These are phyloP conservation scores for Chrysoporthe cubensis DNA, from an alignment of 2,329 filamentous ascomycete genomes.

Conservation along the genomic window DNA sequence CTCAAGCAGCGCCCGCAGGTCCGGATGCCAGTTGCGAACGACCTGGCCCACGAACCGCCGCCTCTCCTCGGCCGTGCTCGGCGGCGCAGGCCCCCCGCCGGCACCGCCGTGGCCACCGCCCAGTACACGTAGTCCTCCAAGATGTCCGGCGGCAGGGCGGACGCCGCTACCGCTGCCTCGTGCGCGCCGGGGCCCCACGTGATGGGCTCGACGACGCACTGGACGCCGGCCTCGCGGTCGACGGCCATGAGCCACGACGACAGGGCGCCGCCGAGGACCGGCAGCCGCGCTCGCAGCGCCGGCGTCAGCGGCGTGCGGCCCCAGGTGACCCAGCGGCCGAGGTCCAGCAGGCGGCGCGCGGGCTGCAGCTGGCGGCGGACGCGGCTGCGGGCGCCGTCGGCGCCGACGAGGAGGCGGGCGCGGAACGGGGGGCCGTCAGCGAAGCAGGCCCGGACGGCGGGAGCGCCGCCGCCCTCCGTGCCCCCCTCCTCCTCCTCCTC, in stretches of 20 bases:
- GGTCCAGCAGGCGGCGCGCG: constrained; percentile 41
- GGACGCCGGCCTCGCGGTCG: constrained; percentile 28
- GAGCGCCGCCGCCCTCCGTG: background rate
- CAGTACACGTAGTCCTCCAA: constrained; percentile 42
- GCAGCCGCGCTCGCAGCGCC: constrained; percentile 32
- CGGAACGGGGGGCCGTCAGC: constrained; percentile 38
- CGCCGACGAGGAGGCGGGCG: constrained; percentile 43
- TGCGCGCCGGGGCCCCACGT: constrained; percentile 16
- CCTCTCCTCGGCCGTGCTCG: background rate
- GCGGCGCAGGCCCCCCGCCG: background rate
- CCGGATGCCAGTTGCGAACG: constrained; percentile 10
- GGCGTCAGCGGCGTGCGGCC: constrained; percentile 43
- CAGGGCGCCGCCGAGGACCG: constrained; percentile 16
- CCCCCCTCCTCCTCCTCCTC: background rate
- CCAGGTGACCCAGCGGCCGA: constrained; percentile 42
- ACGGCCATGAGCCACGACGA: constrained; percentile 31
- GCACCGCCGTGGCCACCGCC: constrained; percentile 33
- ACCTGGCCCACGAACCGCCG: background rate
- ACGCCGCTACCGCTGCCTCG: background rate
- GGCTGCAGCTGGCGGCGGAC: constrained; percentile 45
- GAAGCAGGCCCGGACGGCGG: constrained; percentile 36
- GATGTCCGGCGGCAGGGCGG: constrained; percentile 10
- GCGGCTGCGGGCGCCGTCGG: constrained; percentile 42
- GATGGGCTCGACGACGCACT: constrained; percentile 27
- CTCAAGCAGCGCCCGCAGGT: constrained; percentile 10